Percentiles rank a stretch among this genome's conserved stretches.
phyloP scores from a whole-genome alignment of 495 filamentous ascomycete species.

The Clohesyomyces aquaticus region DNA sequence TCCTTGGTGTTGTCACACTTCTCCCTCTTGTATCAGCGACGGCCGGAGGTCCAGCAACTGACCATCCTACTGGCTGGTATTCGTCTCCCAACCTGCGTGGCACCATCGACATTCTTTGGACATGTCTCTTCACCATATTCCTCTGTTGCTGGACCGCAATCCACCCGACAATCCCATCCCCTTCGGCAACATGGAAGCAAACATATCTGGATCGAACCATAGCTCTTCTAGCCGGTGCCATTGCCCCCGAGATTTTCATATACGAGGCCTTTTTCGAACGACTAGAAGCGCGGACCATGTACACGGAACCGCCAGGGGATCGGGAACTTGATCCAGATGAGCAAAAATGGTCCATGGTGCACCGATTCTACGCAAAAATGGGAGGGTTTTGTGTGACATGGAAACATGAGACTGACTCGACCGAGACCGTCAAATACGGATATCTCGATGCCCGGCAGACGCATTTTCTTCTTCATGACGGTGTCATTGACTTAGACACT shows the following conservation, averaged over 20 bases:
- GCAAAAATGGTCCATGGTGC: slow-evolving; percentile 3
- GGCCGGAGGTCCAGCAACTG: neutral
- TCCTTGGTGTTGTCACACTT: neutral
- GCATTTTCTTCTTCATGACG: neutral
- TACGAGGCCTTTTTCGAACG: slow-evolving; percentile 8
- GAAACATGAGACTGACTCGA: neutral
- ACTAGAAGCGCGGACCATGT: neutral
- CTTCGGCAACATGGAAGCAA: neutral
- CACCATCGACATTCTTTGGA: slow-evolving; percentile 20
- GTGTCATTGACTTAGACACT: neutral
- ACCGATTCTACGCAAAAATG: neutral
- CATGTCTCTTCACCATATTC: slow-evolving; percentile 12
- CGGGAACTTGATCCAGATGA: neutral
- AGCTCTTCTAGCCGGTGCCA: neutral
- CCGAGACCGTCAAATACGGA: neutral
- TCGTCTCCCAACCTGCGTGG: neutral
- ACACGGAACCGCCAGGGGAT: neutral
- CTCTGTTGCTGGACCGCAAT: slow-evolving; percentile 11
- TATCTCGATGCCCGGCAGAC: neutral
- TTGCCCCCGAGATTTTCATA: slow-evolving; percentile 11
- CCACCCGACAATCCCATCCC: neutral
- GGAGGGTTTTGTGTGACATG: neutral
- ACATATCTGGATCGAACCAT: neutral
- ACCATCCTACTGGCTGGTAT: neutral
- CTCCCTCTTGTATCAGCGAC: neutral